Evolutionary conservation across 192 early-diverging fungal genomes (phyloP), one percentile per base, ranked within the genome.

Genomic region (Jimgerdemannia flammicorona): DNA sequence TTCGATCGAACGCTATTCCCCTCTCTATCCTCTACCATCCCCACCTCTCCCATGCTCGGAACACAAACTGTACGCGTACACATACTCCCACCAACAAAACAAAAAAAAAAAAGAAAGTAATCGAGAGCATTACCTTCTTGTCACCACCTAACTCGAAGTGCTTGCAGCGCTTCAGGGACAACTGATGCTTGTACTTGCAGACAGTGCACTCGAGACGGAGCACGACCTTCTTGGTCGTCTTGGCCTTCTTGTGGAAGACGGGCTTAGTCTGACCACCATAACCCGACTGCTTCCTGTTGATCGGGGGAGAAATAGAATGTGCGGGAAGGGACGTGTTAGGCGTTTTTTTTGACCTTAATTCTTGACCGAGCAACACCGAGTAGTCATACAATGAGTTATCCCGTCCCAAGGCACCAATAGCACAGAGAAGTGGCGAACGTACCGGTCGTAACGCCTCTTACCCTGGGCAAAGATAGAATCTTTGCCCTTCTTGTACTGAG

Each of bases 191-290:
- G 94, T 95, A 96, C 94, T 98, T 98, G 93, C 98, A 98, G 78
- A 92, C 89, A 76, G 92, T 97, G 91, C 98, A 99, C 87, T 98
- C 97, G 44, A 99, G 89, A 91, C 96, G 94, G 78, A 99, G 93
- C 40, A 98, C 98, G 84, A 98, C 86, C 94, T 99, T 99, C 93
- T 98, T 99, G 88, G 96, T 98, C 79, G 98, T 99, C 95, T 98
- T 99, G 84, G 96, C 98, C 94, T 99, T 99, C 92, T 99, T 99
- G 94, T 98, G 96, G 96, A 99, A 99, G 82, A 98, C 94, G 83
- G 96, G 98, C 94, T 99, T 99, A 88, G 96, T 98, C 90, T 99
- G 98, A 91, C 98, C 98, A 95, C 98, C 98, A 89, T 93, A 98
- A 90, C 98, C 98, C 75, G 91, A 92, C 88, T 98, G 97, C 92